A percentile compares a stretch with the other conserved stretches of the same genome.
Evolutionary conservation across 164 flowering plant genomes (phyloP).

Genomic region (Dillenia suffruticosa): DNA sequence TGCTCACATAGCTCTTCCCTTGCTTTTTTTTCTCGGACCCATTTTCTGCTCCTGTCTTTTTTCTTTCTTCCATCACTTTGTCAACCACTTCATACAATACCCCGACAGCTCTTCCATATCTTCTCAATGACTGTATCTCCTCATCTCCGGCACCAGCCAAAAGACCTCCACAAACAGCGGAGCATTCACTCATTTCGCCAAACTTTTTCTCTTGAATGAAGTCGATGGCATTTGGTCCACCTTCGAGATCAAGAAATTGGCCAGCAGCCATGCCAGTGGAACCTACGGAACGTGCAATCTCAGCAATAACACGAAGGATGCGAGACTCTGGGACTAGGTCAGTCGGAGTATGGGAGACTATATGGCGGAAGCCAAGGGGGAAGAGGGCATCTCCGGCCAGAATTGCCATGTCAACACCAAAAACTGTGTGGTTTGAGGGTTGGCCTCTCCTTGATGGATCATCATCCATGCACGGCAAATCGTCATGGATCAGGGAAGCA

Average conservation of each 20-base stretch:
- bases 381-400: constrained; percentile 96
- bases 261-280: constrained; percentile 98
- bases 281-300: constrained; percentile 88
- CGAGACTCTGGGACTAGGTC: constrained; percentile 61
- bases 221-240: constrained; percentile 42
- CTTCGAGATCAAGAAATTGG: constrained; percentile 72
- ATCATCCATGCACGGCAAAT: constrained; percentile 96
- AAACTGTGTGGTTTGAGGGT: constrained; percentile 77
- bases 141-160: constrained; percentile 74
- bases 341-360: constrained; percentile 64
- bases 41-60: constrained; percentile 5
- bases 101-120: constrained; percentile 87
- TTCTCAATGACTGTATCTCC: constrained; percentile 59
- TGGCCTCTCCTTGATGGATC: constrained; percentile 72
- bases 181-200: constrained; percentile 86
- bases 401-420: constrained; percentile 90
- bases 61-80: constrained; percentile 50
- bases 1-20: constrained; percentile 45
- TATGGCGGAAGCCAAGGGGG: constrained; percentile 89
- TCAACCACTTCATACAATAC: constrained; percentile 76
- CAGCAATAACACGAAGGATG: constrained; percentile 69
- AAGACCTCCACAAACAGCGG: constrained; percentile 87
- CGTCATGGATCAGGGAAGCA: constrained; percentile 90
- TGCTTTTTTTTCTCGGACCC: constrained; percentile 16
- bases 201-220: constrained; percentile 84